phyloP scores from a whole-genome alignment of 1,284 basidiomycete species.

The Sphagnurus paluster region DNA sequence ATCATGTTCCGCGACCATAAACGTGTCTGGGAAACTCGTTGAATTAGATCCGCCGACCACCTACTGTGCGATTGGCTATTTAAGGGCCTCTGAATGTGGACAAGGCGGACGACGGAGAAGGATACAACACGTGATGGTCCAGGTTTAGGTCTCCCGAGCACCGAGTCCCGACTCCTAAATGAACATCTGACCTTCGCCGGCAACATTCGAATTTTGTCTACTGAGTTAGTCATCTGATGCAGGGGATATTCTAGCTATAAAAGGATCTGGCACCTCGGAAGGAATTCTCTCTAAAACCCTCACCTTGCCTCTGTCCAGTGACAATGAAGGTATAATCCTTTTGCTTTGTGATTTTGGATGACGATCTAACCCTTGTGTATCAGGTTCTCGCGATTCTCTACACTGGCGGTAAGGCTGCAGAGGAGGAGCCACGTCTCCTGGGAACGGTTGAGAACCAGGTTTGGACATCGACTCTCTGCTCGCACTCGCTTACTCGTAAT shows the following conservation, averaged over 20 bases:
- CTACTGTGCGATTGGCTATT: too few species aligned
- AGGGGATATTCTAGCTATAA: slow-evolving; percentile 8
- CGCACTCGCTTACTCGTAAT: slow-evolving; percentile 7
- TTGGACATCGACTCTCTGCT: not conserved
- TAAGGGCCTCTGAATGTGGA: too few species aligned
- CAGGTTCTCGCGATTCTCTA: slow-evolving; percentile 85
- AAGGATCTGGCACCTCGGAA: too few species aligned
- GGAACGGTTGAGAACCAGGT: slow-evolving; percentile 89
- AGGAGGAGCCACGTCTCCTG: slow-evolving; percentile 81
- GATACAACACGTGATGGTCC: slow-evolving; percentile 16
- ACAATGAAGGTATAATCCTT: slow-evolving; percentile 36
- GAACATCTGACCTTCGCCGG: slow-evolving; percentile 18
- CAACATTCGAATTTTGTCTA: slow-evolving; percentile 18
- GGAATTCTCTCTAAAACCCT: too few species aligned
- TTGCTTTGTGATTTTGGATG: not conserved
- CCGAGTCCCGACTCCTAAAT: not conserved
- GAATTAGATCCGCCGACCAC: too few species aligned
- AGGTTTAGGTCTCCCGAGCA: slow-evolving; percentile 1
- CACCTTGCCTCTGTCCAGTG: not conserved
- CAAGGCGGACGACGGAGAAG: slow-evolving; percentile 9
- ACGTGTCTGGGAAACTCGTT: too few species aligned
- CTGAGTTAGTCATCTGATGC: slow-evolving; percentile 19
- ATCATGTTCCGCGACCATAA: too few species aligned
- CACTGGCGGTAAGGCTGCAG: slow-evolving; percentile 71
- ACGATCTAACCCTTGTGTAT: not conserved